phyloP scores from a whole-genome alignment of 345 rosid species.

The Salix koriyanagi region DNA sequence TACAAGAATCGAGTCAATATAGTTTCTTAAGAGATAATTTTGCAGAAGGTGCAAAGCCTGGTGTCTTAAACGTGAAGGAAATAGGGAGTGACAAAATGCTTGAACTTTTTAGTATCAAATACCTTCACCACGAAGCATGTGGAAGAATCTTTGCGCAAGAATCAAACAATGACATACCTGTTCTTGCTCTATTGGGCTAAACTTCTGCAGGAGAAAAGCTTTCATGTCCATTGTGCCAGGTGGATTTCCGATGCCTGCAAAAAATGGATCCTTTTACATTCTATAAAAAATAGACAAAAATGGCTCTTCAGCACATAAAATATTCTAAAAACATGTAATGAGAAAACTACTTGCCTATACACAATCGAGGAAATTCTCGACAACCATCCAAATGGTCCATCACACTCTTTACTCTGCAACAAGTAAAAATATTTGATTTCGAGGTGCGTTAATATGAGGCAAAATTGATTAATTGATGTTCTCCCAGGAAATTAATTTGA shows the following conservation, averaged over 20 bases:
- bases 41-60: background rate
- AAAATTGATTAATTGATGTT: background rate
- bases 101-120: background rate
- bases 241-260: slow-evolving; percentile 80
- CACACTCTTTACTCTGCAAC: slow-evolving; percentile 72
- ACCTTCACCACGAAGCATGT: background rate
- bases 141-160: background rate
- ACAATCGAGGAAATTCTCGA: slow-evolving; percentile 67
- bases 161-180: slow-evolving; percentile 40
- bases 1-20: background rate
- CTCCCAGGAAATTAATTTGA: background rate
- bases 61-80: background rate
- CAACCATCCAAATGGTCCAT: slow-evolving; percentile 69
- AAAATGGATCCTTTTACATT: background rate
- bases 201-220: slow-evolving; percentile 84
- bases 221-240: slow-evolving; percentile 91
- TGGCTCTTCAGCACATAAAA: background rate
- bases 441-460: background rate
- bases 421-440: too few relatives aligned
- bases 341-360: slow-evolving; percentile 47
- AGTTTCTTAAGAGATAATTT: background rate
- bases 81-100: background rate
- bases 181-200: slow-evolving; percentile 58
- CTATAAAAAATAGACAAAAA: background rate
- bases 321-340: background rate